Base-by-base conservation (phyloP, 2,329 filamentous ascomycete species). In the Pyricularia sp. region DNA sequence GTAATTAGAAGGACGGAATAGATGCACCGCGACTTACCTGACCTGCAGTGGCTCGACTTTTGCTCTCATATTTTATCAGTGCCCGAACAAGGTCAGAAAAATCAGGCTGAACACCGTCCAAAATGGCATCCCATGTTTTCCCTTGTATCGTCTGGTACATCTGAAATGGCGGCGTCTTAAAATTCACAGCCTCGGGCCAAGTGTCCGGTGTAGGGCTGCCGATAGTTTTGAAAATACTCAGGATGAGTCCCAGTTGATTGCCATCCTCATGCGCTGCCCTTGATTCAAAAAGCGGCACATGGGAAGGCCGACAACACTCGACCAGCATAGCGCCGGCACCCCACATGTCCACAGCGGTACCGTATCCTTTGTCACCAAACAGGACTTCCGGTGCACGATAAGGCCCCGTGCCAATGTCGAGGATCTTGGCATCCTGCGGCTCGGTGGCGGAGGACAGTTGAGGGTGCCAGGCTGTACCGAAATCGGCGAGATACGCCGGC, bases 361-460 rank as follows among this genome's bases (percentile, higher is more conserved):
- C 84, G 72, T 99, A 99, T 0, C 79, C 77, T 62, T 82, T 85
- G 73, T 93, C 82, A 0, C 92, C 94, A 73, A 99, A 97, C 7
- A 99, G 80, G 0, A 93, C 84, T 72, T 99, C 96, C 0, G 94
- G 94, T 0, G 93, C 70, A 24, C 96, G 86, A 76, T 99, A 99
- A 62, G 89, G 85, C 0, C 93, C 93, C 1, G 93, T 97, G 44
- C 94, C 94, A 30, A 99, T 90, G 73, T 99, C 96, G 8, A 94
- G 88, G 64, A 96, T 89, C 75, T 97, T 97, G 65, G 80, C 71
- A 64, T 84, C 73, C 9, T 79, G 72, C 1, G 85, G 79, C 73
- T 99, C 94, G 16, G 84, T 82, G 3, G 77, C 76, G 26, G 79
- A 75, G 5, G 84, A 81, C 66, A 83, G 70, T 12, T 80, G 74